Conservation (phyloP, 257 asterid genomes). For the Paraleonurus japonicus region DNA sequence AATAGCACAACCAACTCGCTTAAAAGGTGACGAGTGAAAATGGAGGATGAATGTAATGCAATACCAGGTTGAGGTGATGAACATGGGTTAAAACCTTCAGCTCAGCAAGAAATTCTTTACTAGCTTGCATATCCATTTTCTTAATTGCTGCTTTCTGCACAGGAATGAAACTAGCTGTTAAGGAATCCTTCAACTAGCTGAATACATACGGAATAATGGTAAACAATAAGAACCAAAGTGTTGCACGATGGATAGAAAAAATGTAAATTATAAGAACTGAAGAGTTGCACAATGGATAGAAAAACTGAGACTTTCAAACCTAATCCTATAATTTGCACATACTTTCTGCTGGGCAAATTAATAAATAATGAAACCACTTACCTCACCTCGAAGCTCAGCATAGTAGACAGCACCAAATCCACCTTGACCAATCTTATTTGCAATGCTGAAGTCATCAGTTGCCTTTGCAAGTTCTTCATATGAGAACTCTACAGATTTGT, state of each 20-base stretch:
- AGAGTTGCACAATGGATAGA: neutral
- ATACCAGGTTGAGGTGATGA: conserved; percentile 98
- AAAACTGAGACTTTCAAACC: conserved; percentile 18
- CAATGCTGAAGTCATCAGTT: conserved; percentile 77
- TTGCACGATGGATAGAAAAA: neutral
- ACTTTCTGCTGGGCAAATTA: neutral
- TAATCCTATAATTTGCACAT: neutral
- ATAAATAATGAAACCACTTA: conserved; percentile 33
- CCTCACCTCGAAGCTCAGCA: conserved; percentile 99
- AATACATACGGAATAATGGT: neutral
- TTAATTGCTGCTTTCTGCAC: conserved; percentile 96
- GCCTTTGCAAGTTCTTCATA: conserved; percentile 92
- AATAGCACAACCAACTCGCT: neutral
- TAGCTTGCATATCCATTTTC: conserved; percentile 98
- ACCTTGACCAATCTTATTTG: conserved; percentile 94
- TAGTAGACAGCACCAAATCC: conserved; percentile 97
- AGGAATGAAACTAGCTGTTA: conserved; percentile 11
- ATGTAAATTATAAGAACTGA: neutral
- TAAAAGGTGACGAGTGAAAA: neutral
- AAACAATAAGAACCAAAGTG: neutral
- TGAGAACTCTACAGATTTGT: conserved; percentile 88
- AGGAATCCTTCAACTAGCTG: conserved; percentile 13
- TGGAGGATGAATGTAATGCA: conserved; percentile 17
- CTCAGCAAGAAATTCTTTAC: conserved; percentile 91
- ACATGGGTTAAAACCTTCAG: conserved; percentile 88